Evolutionary conservation across 441 rosid genomes (phyloP).

Genomic region (Kokia cookei): DNA sequence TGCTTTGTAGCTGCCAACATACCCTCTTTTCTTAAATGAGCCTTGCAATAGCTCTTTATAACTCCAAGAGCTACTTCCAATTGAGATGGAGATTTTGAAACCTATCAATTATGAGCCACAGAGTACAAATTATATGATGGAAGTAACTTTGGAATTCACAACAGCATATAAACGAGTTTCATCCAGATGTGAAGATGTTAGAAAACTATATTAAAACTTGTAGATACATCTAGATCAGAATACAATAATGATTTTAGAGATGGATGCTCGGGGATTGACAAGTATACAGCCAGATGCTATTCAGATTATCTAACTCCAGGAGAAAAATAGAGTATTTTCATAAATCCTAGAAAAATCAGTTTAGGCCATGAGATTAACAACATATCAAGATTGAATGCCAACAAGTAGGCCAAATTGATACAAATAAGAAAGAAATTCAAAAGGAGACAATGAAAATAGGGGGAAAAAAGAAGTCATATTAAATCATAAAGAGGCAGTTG

Average conservation of each 20-base stretch:
- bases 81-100: conserved; percentile 83
- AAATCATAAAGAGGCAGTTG: not conserved
- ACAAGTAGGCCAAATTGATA: not conserved
- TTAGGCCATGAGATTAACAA: not conserved
- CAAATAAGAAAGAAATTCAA: not conserved
- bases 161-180: not conserved
- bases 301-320: not conserved
- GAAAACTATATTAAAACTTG: not conserved
- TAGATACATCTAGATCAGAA: not conserved
- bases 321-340: not conserved
- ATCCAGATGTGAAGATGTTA: not conserved
- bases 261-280: not conserved
- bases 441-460: not conserved
- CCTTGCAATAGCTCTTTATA: conserved; percentile 67
- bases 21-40: conserved; percentile 48
- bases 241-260: not conserved
- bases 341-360: not conserved
- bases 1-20: conserved; percentile 66
- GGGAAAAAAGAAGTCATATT: not conserved
- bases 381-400: not conserved
- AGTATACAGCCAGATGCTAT: not conserved
- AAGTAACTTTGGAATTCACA: not conserved
- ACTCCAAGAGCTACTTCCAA: conserved; percentile 83
- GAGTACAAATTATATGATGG: conserved; percentile 5
- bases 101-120: conserved; percentile 34